A percentile compares a stretch with the other conserved stretches of the same genome.
phyloP scores from a whole-genome alignment of 257 asterid genomes.

The Craterostigma plantagineum region DNA sequence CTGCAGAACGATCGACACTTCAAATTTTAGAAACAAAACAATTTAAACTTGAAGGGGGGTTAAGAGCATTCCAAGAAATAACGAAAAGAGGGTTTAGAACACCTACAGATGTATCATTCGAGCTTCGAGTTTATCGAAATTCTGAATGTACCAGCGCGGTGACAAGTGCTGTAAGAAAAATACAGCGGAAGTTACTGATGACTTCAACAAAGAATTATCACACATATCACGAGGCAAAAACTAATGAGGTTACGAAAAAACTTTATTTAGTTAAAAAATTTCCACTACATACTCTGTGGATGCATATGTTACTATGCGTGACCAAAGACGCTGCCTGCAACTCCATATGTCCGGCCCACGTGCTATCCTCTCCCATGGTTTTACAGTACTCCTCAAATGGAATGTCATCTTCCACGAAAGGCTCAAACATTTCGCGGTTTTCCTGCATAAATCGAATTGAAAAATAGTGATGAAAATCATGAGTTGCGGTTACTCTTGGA shows the following conservation, averaged over 20 bases:
- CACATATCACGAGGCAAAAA: constrained; percentile 7
- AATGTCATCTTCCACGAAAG: constrained; percentile 88
- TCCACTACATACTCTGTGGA: constrained; percentile 66
- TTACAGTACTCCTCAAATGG: constrained; percentile 71
- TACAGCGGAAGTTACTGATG: constrained; percentile 7
- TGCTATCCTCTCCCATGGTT: constrained; percentile 75
- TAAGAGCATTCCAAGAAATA: no score
- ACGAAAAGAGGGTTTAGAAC: neutral
- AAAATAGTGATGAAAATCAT: no score
- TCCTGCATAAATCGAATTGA: constrained; percentile 23
- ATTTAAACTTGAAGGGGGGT: neutral
- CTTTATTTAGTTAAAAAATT: constrained; percentile 1
- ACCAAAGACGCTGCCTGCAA: constrained; percentile 93
- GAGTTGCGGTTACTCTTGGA: no score
- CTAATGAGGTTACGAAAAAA: constrained; percentile 1
- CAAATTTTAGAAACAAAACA: neutral
- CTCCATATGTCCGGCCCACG: constrained; percentile 96
- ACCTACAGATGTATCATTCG: constrained; percentile 93
- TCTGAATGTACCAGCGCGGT: constrained; percentile 79
- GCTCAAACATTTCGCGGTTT: constrained; percentile 82
- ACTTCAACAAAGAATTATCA: constrained; percentile 7
- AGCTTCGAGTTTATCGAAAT: constrained; percentile 39
- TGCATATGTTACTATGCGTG: constrained; percentile 67
- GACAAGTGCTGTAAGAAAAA: constrained; percentile 38
- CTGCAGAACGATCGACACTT: constrained; percentile 24